A percentile compares a stretch with the other conserved stretches of the same genome.
Evolutionary conservation across 768 basidiomycete genomes (phyloP).

Genomic region (Cyclocybe aegerita): DNA sequence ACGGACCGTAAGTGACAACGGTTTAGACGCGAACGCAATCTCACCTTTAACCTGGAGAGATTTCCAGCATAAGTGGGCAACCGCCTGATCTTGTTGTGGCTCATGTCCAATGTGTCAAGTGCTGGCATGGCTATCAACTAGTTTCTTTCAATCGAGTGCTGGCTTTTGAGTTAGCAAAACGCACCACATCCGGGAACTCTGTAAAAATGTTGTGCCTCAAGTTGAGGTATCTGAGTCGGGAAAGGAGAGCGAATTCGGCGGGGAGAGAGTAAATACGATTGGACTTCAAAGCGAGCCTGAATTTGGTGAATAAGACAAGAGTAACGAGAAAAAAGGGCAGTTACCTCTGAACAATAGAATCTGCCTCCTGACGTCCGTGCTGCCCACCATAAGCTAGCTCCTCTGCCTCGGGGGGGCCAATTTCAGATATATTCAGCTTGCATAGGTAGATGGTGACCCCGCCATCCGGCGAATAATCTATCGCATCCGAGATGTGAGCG

Average conservation of each 20-base stretch:
- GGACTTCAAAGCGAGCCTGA: constrained; percentile 81
- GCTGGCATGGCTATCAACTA: constrained; percentile 84
- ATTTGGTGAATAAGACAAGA: not conserved
- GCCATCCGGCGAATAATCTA: constrained; percentile 65
- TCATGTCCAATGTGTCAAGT: constrained; percentile 93
- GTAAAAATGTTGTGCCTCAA: constrained; percentile 82
- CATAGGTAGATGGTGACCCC: constrained; percentile 86
- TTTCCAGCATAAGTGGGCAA: constrained; percentile 81
- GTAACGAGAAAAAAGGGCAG: not conserved
- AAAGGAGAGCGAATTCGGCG: constrained; percentile 67
- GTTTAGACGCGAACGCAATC: not conserved
- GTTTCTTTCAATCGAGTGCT: constrained; percentile 3
- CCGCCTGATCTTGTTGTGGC: constrained; percentile 83
- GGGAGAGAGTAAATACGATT: constrained; percentile 83
- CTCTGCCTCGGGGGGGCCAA: constrained; percentile 73
- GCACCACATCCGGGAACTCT: constrained; percentile 83
- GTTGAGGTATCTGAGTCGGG: constrained; percentile 81
- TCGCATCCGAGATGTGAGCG: constrained; percentile 63
- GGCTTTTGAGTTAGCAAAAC: constrained; percentile 22
- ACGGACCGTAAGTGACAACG: not conserved
- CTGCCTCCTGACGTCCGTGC: constrained; percentile 44
- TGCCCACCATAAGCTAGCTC: constrained; percentile 65
- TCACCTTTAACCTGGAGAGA: constrained; percentile 71
- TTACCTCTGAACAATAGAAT: constrained; percentile 62
- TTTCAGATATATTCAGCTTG: constrained; percentile 73